Evolutionary conservation across 2,329 filamentous ascomycete species (phyloP), one percentile per base, ranked within the genome.

Genomic region (Bipolaris oryzae): DNA sequence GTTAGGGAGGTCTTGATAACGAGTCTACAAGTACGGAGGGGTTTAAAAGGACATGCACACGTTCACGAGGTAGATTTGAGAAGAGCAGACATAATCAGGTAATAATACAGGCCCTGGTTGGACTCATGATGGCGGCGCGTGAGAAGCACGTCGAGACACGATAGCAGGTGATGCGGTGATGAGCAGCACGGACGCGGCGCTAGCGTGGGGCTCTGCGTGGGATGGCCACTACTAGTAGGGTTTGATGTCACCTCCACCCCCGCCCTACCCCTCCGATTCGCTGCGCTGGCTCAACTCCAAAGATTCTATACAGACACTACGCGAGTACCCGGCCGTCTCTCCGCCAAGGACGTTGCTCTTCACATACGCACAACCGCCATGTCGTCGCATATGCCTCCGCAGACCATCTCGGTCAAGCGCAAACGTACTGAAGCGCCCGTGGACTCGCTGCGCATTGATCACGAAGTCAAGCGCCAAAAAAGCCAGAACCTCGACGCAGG

Each of bases 381-480:
- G 44, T 44, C 47, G 39, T 55, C 50, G 11, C 50, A 53, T 13
- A 33, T 49, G 35, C 50, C 50, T 10, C 66, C 69, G 3, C 73
- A 70, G 46, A 72, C 71, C 7, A 66, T 75, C 43, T 70, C 69
- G 9, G 64, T 86, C 68, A 86, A 86, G 74, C 79, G 84, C 53
- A 82, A 84, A 62, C 80, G 83, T 53, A 79, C 81, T 53, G 83
- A 86, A 51, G 81, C 83, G 45, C 82, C 84, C 3, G 79, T 84
- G n/a, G 83, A 85, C 58, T 78, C 80, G 20, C 74, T 85, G 47
- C 54, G 70, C 21, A 65, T 72, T 53, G 68, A 74, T 41, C 54
- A 63, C 49, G 59, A 38, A 33, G 58, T 61, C 50, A 67, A 71
- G 54, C 60, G 62, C 10, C 64, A 64, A 53, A 66, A 67, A 45